Percentiles rank a stretch among this genome's conserved stretches.
phyloP scores from a whole-genome alignment of 2,329 filamentous ascomycete species.

The Metarhizium album region DNA sequence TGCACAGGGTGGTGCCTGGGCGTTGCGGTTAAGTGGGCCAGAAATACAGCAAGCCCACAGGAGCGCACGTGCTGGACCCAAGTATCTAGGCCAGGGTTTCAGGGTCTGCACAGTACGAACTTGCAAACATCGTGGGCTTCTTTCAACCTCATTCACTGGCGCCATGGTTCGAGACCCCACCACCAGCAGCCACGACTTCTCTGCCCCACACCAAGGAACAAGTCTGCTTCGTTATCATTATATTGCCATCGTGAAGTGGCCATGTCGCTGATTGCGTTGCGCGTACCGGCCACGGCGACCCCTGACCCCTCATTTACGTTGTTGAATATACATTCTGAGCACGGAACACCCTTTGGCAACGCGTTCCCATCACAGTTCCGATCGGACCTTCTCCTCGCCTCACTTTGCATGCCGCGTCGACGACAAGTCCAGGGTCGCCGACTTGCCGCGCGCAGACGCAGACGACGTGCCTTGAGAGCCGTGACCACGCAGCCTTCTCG shows the following conservation, averaged over 20 bases:
- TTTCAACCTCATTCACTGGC: neutral
- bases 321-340: too few relatives aligned
- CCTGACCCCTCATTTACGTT: neutral
- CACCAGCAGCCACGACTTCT: neutral
- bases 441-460: slow-evolving; percentile 1
- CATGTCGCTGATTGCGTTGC: neutral
- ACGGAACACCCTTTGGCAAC: neutral
- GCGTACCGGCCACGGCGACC: neutral
- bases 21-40: too few relatives aligned
- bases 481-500: neutral
- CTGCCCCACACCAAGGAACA: neutral
- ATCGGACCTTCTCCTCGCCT: neutral
- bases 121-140: neutral
- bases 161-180: neutral
- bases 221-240: neutral
- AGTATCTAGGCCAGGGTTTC: neutral
- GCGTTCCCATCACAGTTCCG: neutral
- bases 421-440: neutral
- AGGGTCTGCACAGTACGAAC: neutral
- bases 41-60: too few relatives aligned
- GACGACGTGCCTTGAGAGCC: neutral
- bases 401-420: neutral
- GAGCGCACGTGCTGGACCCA: too few relatives aligned
- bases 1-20: too few relatives aligned
- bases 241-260: slow-evolving; percentile 5